A percentile compares a stretch with the other conserved stretches of the same genome.
These are phyloP conservation scores for Haplosporangium gracile DNA, from an alignment of 192 early-diverging fungal genomes.

Conservation along the genomic window DNA sequence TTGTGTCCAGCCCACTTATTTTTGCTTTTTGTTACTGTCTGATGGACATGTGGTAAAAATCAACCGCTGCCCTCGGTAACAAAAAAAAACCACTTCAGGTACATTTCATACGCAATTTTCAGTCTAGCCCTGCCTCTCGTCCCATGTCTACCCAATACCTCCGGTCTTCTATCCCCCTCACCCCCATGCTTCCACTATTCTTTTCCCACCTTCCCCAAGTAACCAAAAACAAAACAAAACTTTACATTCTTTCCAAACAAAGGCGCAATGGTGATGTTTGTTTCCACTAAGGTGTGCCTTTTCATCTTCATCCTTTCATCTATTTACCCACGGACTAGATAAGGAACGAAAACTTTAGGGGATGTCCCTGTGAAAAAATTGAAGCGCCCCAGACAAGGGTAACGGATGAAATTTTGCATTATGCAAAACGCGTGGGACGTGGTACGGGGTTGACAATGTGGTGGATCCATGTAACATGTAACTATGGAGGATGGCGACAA, in stretches of 20 bases:
- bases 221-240: neutral
- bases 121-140: neutral
- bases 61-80: neutral
- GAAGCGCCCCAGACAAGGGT: neutral
- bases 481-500: neutral
- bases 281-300: neutral
- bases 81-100: neutral
- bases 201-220: neutral
- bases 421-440: too few species aligned
- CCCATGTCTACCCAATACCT: neutral
- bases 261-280: neutral
- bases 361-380: neutral
- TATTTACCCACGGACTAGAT: slow-evolving; percentile 7
- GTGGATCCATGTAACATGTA: too few species aligned
- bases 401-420: too few species aligned
- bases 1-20: neutral
- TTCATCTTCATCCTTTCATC: neutral
- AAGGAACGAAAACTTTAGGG: neutral
- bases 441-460: too few species aligned
- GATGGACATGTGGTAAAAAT: neutral
- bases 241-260: neutral
- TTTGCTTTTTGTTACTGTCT: neutral
- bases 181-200: neutral
- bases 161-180: neutral
- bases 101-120: neutral